Evolutionary conservation across 2,329 filamentous ascomycete genomes (phyloP).

Genomic region (Pseudogymnoascus sp.): DNA sequence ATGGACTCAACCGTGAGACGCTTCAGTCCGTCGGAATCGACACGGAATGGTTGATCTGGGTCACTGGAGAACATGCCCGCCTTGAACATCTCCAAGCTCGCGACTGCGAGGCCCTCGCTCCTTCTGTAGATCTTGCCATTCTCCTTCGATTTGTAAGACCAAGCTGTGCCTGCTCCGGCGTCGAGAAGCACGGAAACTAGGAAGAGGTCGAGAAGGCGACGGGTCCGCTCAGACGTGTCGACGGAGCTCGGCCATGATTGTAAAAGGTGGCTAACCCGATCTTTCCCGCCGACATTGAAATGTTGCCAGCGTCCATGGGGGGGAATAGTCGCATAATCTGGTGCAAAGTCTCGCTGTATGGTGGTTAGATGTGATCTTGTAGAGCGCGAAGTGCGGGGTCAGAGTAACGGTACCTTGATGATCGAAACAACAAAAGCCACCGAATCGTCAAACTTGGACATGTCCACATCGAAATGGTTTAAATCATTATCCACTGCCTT

Average conservation of each 20-base stretch:
- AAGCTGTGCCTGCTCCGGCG: conserved; percentile 80
- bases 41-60: conserved; percentile 72
- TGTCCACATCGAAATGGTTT: conserved; percentile 63
- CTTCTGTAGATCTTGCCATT: conserved; percentile 75
- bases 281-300: conserved; percentile 70
- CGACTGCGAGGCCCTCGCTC: conserved; percentile 79
- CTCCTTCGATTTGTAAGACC: conserved; percentile 88
- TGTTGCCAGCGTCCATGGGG: conserved; percentile 82
- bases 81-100: conserved; percentile 86
- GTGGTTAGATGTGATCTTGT: background rate
- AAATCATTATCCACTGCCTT: conserved; percentile 61
- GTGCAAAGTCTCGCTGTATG: conserved; percentile 57
- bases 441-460: conserved; percentile 59
- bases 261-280: conserved; percentile 63
- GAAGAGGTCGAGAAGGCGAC: conserved; percentile 70
- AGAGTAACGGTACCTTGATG: conserved; percentile 51
- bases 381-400: conserved; percentile 9
- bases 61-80: conserved; percentile 80
- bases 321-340: conserved; percentile 66
- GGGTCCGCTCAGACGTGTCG: conserved; percentile 65
- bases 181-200: conserved; percentile 75
- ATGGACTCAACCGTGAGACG: conserved; percentile 66
- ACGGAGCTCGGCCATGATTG: conserved; percentile 60
- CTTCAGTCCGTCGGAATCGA: conserved; percentile 74
- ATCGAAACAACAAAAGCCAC: conserved; percentile 64